phyloP scores from a whole-genome alignment of 2,329 filamentous ascomycete species.

The Penicillium sp. region DNA sequence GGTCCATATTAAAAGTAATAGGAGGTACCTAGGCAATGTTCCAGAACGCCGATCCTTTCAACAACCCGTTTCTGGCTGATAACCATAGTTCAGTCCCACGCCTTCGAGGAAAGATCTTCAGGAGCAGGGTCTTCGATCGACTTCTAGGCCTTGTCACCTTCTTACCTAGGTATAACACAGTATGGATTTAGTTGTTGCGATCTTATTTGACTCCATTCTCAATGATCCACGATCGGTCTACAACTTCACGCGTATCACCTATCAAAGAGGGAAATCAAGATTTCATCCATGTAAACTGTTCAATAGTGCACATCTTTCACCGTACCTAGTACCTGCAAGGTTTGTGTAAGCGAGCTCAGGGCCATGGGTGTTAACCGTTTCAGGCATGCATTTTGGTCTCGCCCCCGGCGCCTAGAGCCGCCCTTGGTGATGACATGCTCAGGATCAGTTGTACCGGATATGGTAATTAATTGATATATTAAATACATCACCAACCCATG shows the following conservation, averaged over 20 bases:
- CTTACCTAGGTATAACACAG: neutral
- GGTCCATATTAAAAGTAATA: conserved; percentile 5
- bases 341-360: conserved; percentile 23
- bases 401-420: conserved; percentile 22
- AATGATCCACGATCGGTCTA: neutral
- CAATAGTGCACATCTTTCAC: neutral
- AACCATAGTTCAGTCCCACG: neutral
- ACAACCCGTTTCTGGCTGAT: conserved; percentile 5
- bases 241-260: neutral
- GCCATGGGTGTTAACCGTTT: conserved; percentile 1
- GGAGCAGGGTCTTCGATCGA: conserved; percentile 9
- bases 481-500: neutral
- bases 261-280: neutral
- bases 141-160: conserved; percentile 3
- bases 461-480: neutral
- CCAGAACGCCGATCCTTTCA: conserved; percentile 26
- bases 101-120: conserved; percentile 10
- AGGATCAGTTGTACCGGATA: neutral
- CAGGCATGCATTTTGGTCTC: conserved; percentile 9
- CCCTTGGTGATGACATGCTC: neutral
- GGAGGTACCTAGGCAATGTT: conserved; percentile 11
- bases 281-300: neutral
- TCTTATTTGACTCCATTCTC: neutral
- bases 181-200: neutral
- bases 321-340: conserved; percentile 5